Conservation (phyloP, 129 eudicot genomes). For the Ambrosia trifida region DNA sequence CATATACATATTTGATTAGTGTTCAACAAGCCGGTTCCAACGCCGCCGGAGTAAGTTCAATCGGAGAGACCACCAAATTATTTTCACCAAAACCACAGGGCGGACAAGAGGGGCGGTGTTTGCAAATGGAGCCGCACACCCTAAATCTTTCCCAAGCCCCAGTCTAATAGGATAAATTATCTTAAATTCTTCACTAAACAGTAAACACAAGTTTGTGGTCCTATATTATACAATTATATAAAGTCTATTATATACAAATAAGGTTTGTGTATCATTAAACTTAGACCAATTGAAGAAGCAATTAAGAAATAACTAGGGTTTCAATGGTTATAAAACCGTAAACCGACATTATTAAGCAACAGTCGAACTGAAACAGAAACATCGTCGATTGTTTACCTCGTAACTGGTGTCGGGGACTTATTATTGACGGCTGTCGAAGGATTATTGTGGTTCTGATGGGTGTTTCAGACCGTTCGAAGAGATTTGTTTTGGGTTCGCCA, state of each 20-base stretch:
- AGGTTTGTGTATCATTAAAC: too few relatives aligned
- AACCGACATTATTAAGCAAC: constrained; percentile 12
- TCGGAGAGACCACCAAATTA: too few relatives aligned
- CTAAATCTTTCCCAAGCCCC: too few relatives aligned
- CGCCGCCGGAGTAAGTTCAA: too few relatives aligned
- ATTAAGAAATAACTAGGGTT: constrained; percentile 18
- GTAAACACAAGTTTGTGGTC: background rate
- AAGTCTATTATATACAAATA: too few relatives aligned
- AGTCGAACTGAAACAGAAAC: background rate
- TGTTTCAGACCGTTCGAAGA: background rate
- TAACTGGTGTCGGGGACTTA: constrained; percentile 8
- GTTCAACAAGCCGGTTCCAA: too few relatives aligned
- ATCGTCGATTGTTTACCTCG: constrained; percentile 13
- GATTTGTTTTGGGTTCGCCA: constrained; percentile 5
- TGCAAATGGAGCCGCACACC: too few relatives aligned
- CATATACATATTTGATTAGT: too few relatives aligned
- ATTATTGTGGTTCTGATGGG: constrained; percentile 6
- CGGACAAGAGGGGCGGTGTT: too few relatives aligned
- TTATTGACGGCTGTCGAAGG: constrained; percentile 5
- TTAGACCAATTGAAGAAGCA: background rate
- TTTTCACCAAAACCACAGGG: too few relatives aligned
- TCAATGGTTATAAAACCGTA: constrained; percentile 15
- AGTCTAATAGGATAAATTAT: background rate
- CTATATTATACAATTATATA: background rate
- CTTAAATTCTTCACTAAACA: constrained; percentile 1